Conservation (phyloP, 805 yeast species). For the Jamesozyma jinghongensis region DNA sequence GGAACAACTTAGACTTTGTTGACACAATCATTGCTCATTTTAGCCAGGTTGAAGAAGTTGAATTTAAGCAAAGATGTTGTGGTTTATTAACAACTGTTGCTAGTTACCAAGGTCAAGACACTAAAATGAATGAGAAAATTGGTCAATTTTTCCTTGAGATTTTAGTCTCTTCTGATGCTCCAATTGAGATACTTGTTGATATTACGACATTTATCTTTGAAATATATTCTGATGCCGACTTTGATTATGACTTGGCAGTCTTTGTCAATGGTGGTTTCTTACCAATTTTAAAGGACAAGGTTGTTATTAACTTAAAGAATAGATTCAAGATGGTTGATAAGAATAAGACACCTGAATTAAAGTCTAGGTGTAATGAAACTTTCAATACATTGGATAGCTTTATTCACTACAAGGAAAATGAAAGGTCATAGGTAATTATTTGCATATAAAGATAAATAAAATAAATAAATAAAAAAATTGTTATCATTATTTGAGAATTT, state of each 20-base stretch:
- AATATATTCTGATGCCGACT: conserved; percentile 64
- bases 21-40: conserved; percentile 15
- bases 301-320: conserved; percentile 41
- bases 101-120: conserved; percentile 33
- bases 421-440: conserved; percentile 19
- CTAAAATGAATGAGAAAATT: conserved; percentile 37
- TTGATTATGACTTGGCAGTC: conserved; percentile 56
- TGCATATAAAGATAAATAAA: not conserved
- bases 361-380: conserved; percentile 58
- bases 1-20: conserved; percentile 24
- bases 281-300: conserved; percentile 31
- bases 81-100: conserved; percentile 50
- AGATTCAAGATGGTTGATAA: conserved; percentile 58
- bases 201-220: conserved; percentile 63
- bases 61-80: conserved; percentile 31
- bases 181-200: conserved; percentile 43
- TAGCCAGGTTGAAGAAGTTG: conserved; percentile 22
- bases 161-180: conserved; percentile 17
- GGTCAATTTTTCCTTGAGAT: conserved; percentile 37
- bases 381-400: conserved; percentile 62
- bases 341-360: conserved; percentile 47
- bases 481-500: not conserved
- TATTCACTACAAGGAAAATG: conserved; percentile 60
- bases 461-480: not conserved
- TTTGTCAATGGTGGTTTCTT: conserved; percentile 50